These are phyloP conservation scores for Geopyxis carbonaria DNA, from an alignment of 495 filamentous ascomycete genomes.

Conservation along the genomic window DNA sequence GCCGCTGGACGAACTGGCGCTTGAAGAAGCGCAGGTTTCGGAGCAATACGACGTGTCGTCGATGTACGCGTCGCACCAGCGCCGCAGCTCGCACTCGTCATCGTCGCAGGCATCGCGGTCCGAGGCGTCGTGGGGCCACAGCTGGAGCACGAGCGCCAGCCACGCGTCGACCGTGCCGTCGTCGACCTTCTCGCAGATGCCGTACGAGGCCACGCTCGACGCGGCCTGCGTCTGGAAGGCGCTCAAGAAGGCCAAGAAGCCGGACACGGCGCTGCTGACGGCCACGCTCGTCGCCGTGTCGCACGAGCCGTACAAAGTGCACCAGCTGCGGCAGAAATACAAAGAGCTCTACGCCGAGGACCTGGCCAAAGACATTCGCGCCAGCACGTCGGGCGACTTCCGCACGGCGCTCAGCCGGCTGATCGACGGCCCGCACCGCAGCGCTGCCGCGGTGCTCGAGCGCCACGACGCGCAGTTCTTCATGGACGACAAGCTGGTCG, in stretches of 20 bases:
- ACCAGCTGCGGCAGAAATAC: conserved; percentile 10
- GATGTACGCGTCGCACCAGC: not conserved
- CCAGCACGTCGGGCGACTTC: conserved; percentile 14
- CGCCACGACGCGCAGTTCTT: conserved; percentile 5
- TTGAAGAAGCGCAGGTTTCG: not conserved
- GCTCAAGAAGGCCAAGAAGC: conserved; percentile 8
- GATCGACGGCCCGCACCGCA: conserved; percentile 11
- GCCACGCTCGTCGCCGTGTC: conserved; percentile 3
- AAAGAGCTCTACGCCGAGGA: conserved; percentile 9
- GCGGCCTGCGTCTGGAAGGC: conserved; percentile 10
- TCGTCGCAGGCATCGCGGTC: not conserved
- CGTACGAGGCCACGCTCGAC: conserved; percentile 16
- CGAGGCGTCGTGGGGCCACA: not conserved
- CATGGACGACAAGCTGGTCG: conserved; percentile 16
- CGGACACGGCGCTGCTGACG: conserved; percentile 11
- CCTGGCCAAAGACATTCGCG: conserved; percentile 8
- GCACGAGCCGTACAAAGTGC: conserved; percentile 11
- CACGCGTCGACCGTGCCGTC: conserved; percentile 1
- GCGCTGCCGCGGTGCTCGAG: conserved; percentile 7
- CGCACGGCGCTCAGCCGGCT: conserved; percentile 12
- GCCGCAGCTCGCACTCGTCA: not conserved
- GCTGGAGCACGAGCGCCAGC: not conserved
- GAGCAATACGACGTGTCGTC: conserved; percentile 1
- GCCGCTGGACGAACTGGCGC: not conserved
- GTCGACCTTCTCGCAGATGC: conserved; percentile 1